phyloP scores from a whole-genome alignment of 1,284 basidiomycete genomes.

The Rhodotorula sp. region DNA sequence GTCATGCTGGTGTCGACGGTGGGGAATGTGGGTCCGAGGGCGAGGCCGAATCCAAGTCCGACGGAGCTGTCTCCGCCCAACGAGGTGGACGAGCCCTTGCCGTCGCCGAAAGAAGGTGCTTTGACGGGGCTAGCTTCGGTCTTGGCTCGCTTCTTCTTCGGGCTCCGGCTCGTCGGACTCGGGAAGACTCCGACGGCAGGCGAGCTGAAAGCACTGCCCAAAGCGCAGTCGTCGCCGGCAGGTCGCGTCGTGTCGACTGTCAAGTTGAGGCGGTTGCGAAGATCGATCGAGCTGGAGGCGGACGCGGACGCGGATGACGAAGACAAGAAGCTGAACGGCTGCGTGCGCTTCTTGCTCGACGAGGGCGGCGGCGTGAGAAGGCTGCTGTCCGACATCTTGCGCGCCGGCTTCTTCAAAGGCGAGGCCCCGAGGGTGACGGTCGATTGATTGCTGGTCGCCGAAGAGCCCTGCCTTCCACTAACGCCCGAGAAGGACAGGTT shows the following conservation, averaged over 20 bases:
- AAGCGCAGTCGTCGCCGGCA: neutral
- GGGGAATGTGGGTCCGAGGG: neutral
- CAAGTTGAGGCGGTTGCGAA: slow-evolving; percentile 1
- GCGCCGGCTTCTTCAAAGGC: slow-evolving; percentile 1
- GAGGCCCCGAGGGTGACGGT: neutral
- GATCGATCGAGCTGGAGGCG: neutral
- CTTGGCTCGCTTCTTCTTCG: slow-evolving; percentile 34
- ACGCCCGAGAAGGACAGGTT: slow-evolving; percentile 11
- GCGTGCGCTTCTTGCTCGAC: slow-evolving; percentile 23
- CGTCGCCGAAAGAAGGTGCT: neutral
- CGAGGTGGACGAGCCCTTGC: neutral
- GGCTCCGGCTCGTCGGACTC: slow-evolving; percentile 8
- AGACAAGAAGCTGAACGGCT: slow-evolving; percentile 11
- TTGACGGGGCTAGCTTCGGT: neutral
- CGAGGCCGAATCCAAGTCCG: neutral
- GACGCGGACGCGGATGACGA: neutral
- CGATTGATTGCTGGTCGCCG: neutral
- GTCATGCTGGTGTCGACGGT: too few relatives aligned
- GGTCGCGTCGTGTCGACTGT: slow-evolving; percentile 13
- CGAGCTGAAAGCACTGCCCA: slow-evolving; percentile 32
- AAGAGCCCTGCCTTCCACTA: too few relatives aligned
- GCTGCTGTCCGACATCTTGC: neutral
- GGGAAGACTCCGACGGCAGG: slow-evolving; percentile 31
- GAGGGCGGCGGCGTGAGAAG: slow-evolving; percentile 20
- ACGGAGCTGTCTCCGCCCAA: neutral